Evolutionary conservation across 2,329 filamentous ascomycete genomes (phyloP).

Genomic region (Cladophialophora chaetospira): DNA sequence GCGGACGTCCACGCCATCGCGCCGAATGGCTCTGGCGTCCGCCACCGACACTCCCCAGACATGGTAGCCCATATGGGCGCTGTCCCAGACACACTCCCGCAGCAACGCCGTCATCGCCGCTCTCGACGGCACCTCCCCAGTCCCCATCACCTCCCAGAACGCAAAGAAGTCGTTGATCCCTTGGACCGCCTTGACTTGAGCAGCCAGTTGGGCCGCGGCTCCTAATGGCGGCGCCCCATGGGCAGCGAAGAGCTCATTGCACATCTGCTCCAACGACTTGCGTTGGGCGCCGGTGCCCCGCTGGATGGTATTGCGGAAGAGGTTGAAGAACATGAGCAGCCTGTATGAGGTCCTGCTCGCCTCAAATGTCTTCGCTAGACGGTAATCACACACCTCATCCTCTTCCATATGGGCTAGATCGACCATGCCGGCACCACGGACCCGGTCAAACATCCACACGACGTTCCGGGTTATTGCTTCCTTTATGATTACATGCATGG

Average conservation of each 20-base stretch:
- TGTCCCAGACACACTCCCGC: too few species aligned
- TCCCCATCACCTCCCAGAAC: conserved; percentile 50
- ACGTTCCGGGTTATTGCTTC: conserved; percentile 56
- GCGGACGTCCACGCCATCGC: too few species aligned
- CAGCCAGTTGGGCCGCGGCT: conserved; percentile 44
- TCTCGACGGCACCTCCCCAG: conserved; percentile 35
- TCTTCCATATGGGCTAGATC: conserved; percentile 39
- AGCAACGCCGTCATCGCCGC: too few species aligned
- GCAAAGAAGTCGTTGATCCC: conserved; percentile 45
- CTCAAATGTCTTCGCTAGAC: conserved; percentile 43
- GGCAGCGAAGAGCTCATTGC: conserved; percentile 50
- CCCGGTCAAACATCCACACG: conserved; percentile 54
- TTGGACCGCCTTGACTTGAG: conserved; percentile 49
- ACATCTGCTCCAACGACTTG: conserved; percentile 40
- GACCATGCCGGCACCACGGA: conserved; percentile 35
- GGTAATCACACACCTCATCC: background rate
- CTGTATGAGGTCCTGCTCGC: conserved; percentile 53
- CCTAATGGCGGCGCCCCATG: conserved; percentile 51
- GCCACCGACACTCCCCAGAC: too few species aligned
- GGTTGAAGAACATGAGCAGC: conserved; percentile 56
- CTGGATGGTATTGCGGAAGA: conserved; percentile 52
- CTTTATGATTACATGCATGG: conserved; percentile 49
- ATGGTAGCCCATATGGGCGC: too few species aligned
- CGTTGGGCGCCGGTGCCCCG: conserved; percentile 30
- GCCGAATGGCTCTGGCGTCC: too few species aligned